Base-by-base conservation (phyloP, 306 rosid species). In the Fragaria ananassa region DNA sequence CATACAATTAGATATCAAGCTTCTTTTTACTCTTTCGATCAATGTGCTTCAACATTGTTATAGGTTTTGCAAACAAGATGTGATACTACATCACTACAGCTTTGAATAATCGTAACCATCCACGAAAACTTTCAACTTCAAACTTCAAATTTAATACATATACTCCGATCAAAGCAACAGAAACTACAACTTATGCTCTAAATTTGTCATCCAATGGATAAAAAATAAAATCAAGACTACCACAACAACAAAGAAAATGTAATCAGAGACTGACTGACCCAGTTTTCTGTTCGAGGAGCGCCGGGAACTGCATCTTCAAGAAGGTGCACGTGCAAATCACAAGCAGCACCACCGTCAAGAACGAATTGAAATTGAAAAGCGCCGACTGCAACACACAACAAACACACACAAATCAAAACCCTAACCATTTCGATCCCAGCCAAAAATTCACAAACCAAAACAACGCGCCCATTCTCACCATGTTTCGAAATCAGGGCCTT, bases 251-350 rank as follows among this genome's bases (percentile, higher is more conserved):
- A 58, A 19, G 41, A 6, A 10, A 42, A 9, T 23, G 66, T 41
- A 42, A 42, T 41, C 15, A 64, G 11, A 53, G 37, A 73, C 85
- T 19, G 35, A 73, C 85, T 19, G 53, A 89, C 96, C 96, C 96
- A 61, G 91, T 91, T 81, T 88, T 87, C 75, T 89, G 93, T 57
- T 87, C 92, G 41, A 91, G 89, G 57, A 89, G 75, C 31, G 97
- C 81, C 18, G 97, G 97, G 74, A 91, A 91, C 68, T 89, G 94
- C 91, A 91, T 89, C 90, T 86, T 91, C 86, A 91, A 79, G 80
- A 84, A 91, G 29, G 97, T 86, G 85, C 94, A 87, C 74, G 97
- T 81, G 77, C 97, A 91, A 71, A 91, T 89, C 83, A 86, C 92
- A 72, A 89, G 71, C 25, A 91, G 87, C 75, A 91, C 93, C 79